Evolutionary conservation across 2,329 filamentous ascomycete species (phyloP), one percentile per base, ranked within the genome.

Genomic region (Aureobasidium sp.): DNA sequence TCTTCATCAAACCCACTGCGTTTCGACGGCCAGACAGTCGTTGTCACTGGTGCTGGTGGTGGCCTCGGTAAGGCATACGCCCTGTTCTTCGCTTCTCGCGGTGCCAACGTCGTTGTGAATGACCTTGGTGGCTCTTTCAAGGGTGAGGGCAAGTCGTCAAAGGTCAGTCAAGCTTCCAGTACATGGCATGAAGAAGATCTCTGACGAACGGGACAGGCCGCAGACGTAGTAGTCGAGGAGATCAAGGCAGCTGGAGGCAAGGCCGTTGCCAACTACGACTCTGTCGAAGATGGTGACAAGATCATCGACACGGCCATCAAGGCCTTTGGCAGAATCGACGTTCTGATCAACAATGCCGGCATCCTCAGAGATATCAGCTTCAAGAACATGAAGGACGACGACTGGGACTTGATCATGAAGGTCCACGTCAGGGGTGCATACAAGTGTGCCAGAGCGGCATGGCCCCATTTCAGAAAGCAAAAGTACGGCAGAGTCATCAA

Each of bases 391-490:
- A 94, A 88, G 76, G 94, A 99, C 75, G 78, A 88, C 73, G 94
- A 99, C 76, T 99, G 94, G 94, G 93, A 99, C 74, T 79, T 97
- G 68, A 89, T 97, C 74, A 90, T 93, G 77, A 88, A 86, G 74
- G 93, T 97, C 62, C 93, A 99, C 77, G 86, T 97, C 70, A 89
- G 86, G 73, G 94, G 94, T 69, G 88, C 91, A 71, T 99, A 96
- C 83, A 97, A 96, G 85, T 96, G 90, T 75, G 84, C 94, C 64
- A 87, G 86, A 75, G 94, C 94, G 65, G 94, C 94, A 58, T 99
- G 94, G 93, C 91, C 93, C 63, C 83, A 97, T 77, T 97, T 99
- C 84, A 85, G 93, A 72, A 97, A 97, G 81, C 94, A 99, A 79
- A 97, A 97, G 85, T 99, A 90, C 75, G 94, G 94, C 66, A 86